Evolutionary conservation across 306 rosid species (phyloP), one percentile per base, ranked within the genome.

Genomic region (Pueraria montana): DNA sequence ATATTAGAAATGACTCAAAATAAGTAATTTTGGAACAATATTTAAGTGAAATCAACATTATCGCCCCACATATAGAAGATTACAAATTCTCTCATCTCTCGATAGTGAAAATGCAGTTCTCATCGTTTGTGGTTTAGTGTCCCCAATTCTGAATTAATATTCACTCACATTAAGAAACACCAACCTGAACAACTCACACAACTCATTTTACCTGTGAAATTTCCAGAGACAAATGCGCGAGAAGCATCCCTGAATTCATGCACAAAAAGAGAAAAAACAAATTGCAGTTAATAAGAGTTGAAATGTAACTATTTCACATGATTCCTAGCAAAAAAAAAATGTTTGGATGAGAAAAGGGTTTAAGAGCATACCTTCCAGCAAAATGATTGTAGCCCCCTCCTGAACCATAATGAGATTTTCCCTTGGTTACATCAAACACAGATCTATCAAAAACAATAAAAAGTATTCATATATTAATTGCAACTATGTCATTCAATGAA

Each of bases 191-290:
- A 83, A 11, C 58, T 26, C 64, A 69, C 18, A 18, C n/a, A 73
- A 63, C 64, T 62, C 64, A 21, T 13, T 13, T 76, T 90, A 95
- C 98, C 98, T 85, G 98, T 89, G 89, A 95, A 95, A 87, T 95
- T 95, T 84, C 98, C 98, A 4, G 98, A 95, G 83, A 95, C 97
- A 87, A 93, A 95, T n/a, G 98, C 97, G 11, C 98, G 93, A 32
- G 98, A 95, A 84, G 98, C 98, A 76, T 95, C 98, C 89, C 98
- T 95, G 86, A 71, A 80, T 76, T 80, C 36, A 72, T 3, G 4
- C 36, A 14, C 30, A 32, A 26, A 26, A n/a, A 14, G 13, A 14
- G 5, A 14, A 72, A 23, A 2, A 55, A 11, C 17, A 21, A 62
- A 16, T 21, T 27, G 58, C 34, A 43, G 59, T 81, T 45, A 77